These are phyloP conservation scores for Psidium friedrichsthalianum DNA, from an alignment of 345 rosid genomes.

Conservation along the genomic window DNA sequence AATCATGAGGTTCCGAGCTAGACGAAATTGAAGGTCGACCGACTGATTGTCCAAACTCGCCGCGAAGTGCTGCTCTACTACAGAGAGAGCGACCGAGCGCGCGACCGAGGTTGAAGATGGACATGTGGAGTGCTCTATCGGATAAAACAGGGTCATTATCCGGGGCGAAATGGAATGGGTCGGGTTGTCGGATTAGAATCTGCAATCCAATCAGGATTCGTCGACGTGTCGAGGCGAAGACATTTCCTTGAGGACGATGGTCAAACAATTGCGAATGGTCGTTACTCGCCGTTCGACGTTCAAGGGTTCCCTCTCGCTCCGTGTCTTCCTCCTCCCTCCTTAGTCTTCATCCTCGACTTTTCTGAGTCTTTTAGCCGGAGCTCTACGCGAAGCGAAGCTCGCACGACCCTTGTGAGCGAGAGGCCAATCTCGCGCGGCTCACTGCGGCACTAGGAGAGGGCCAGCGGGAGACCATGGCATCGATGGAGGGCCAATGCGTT, in stretches of 20 bases:
- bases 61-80: neutral
- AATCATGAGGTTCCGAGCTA: conserved; percentile 11
- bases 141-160: neutral
- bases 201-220: neutral
- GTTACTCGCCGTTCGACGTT: neutral
- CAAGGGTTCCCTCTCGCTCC: neutral
- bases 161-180: neutral
- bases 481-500: rapidly evolving
- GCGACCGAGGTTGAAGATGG: neutral
- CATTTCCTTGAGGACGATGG: neutral
- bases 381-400: neutral
- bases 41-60: neutral
- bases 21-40: neutral
- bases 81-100: neutral
- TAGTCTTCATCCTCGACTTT: neutral
- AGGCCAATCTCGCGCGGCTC: neutral
- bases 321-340: neutral
- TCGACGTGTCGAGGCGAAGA: neutral
- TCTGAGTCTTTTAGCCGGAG: neutral
- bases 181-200: neutral
- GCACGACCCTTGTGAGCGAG: neutral
- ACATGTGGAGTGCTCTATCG: neutral
- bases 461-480: neutral
- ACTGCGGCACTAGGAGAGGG: neutral
- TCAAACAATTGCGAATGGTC: no score